Conservation (phyloP, 2,329 filamentous ascomycete species). For the Colletotrichum chrysophilum region DNA sequence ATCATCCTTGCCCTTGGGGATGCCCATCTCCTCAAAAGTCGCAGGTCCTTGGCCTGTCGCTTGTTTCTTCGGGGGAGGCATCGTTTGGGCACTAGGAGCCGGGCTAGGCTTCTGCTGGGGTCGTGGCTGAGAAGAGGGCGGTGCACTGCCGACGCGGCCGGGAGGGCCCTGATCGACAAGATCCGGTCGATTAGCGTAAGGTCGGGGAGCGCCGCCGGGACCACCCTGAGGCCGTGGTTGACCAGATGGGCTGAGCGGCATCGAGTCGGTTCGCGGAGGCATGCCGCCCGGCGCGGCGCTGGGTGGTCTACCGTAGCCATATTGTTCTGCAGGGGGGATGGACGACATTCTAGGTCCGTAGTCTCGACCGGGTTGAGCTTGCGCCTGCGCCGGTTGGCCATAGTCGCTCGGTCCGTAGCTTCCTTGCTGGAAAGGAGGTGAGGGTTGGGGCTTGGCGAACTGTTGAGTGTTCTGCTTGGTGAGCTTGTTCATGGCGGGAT, state of each 20-base stretch:
- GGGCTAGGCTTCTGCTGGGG: slow-evolving; percentile 29
- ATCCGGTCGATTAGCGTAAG: slow-evolving; percentile 15
- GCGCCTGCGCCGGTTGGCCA: slow-evolving; percentile 16
- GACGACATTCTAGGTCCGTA: slow-evolving; percentile 44
- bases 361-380: slow-evolving; percentile 34
- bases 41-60: slow-evolving; percentile 78
- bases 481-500: slow-evolving; percentile 41
- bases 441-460: slow-evolving; percentile 26
- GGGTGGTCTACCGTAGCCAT: slow-evolving; percentile 31
- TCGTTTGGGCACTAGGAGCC: slow-evolving; percentile 34
- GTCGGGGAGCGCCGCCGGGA: neutral
- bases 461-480: slow-evolving; percentile 39
- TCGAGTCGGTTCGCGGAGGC: slow-evolving; percentile 37
- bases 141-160: slow-evolving; percentile 42
- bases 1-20: slow-evolving; percentile 83
- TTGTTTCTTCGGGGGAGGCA: slow-evolving; percentile 44
- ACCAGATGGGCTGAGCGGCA: slow-evolving; percentile 25
- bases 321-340: slow-evolving; percentile 29
- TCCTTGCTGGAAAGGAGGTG: slow-evolving; percentile 29
- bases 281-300: slow-evolving; percentile 27
- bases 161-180: slow-evolving; percentile 9
- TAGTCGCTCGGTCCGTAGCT: slow-evolving; percentile 22
- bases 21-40: slow-evolving; percentile 98
- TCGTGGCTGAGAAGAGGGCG: slow-evolving; percentile 33
- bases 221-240: slow-evolving; percentile 11